Base-by-base conservation (phyloP, 805 yeast species). In the Candida wancherniae region DNA sequence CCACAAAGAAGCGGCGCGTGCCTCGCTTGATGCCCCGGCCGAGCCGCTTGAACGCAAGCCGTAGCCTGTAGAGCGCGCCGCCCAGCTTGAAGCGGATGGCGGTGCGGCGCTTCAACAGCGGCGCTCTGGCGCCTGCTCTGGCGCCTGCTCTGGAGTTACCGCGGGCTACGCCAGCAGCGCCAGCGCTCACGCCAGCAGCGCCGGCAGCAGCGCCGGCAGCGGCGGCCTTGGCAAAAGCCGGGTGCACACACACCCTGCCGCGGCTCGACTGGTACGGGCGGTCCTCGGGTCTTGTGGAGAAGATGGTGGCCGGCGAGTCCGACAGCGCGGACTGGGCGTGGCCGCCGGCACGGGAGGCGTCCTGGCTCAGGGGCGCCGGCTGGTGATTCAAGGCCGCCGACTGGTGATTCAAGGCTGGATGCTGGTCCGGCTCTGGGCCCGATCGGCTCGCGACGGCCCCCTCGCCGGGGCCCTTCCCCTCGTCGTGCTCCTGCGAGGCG, bases 301-400 rank as follows among this genome's bases (percentile, higher is more conserved):
- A 64, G 20, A 64, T 64, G 0, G 71, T 65, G 15, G 66, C 69
- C 39, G 63, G 70, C 0, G 69, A 62, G 4, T 61, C 68, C 64
- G 58, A 55, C 31, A 62, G 57, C 24, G n/a, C n/a, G n/a, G n/a
- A n/a, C n/a, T n/a, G n/a, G n/a, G n/a, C n/a, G n/a, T n/a, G n/a
- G 11, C 22, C 31, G 16, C 31, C 29, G 15, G 40, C 18, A 7
- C 26, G 25, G 5, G 26, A 24, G 3, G 42, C 43, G 33, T 48
- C 52, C 38, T 65, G 69, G n/a, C n/a, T n/a, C n/a, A n/a, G n/a
- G n/a, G n/a, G n/a, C n/a, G n/a, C n/a, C n/a, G n/a, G n/a, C n/a
- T n/a, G n/a, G n/a, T n/a, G n/a, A n/a, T n/a, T n/a, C n/a, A n/a
- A n/a, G n/a, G n/a, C n/a, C n/a, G n/a, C n/a, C n/a, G n/a, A n/a